Base-by-base conservation (phyloP, 176 grass and related monocot genomes). In the Paspalum notatum region DNA sequence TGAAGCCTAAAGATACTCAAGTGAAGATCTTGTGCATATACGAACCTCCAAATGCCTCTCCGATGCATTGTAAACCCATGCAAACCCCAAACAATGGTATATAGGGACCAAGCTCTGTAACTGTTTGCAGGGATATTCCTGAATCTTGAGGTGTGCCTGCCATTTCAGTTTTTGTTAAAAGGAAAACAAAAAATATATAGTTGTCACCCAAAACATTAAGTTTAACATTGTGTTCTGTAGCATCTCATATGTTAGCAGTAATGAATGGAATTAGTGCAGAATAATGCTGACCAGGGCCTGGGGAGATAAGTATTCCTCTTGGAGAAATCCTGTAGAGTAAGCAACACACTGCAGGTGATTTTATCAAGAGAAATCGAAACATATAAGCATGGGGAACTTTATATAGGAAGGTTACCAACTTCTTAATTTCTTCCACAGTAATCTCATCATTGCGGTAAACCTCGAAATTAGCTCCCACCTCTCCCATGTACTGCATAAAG, bases 31-130 rank as follows among this genome's bases (percentile, higher is more conserved):
- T 79, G 47, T 54, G 24, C 21, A 63, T 25, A 63, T 10, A 67
- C 66, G 64, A 78, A 92, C 93, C 93, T 90, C 93, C 93, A 80
- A 92, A 92, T 38, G 93, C 93, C 66, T 96, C 90, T 86, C 90
- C 90, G 41, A 96, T 96, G 32, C 93, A 96, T 32, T 92, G 88
- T 65, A 96, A 89, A 65, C 93, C 93, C 93, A 96, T 96, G 80
- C 93, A 96, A 86, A 96, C 90, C 54, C 93, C 93, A 89, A 96
- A 96, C 37, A 96, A 70, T 0, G 93, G 90, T 79, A 90, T 84
- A 21, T 79, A 88, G 20, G 93, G 90, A 3, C 93, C 93, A 72
- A 96, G 71, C 58, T 92, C 93, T 72, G 72, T 63, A 84, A 92
- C 88, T 38, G 90, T 89, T 76, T 96, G 90, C 56, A 96, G 83